Base-by-base conservation (phyloP, 2,329 filamentous ascomycete species). In the Colletotrichum ledebouriae region DNA sequence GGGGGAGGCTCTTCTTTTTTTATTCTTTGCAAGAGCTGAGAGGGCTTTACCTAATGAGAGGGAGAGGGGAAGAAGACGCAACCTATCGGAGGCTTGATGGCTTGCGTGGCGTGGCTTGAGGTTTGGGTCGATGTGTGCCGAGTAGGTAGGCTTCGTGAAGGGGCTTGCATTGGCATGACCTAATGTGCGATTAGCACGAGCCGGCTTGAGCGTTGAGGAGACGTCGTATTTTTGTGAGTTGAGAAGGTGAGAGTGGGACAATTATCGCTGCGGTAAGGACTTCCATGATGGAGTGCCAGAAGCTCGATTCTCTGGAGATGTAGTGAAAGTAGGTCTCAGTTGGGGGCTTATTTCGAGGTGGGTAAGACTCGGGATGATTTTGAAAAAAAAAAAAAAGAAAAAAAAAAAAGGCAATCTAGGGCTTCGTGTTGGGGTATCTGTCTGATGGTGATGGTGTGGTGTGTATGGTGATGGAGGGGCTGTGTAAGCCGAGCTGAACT, bases 1-100 rank as follows among this genome's bases (percentile, higher is more conserved):
- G 25, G 25, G 37, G 65, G 61, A 59, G 65, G 61, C 65, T 65
- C 33, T 59, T 61, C 65, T 33, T 20, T 20, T 29, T 39, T 10
- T 10, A 1, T 17, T 17, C 17, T 17, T 17, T 17, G 34, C 34
- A 39, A 5, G 53, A 55, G 55, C 53, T 68, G 60, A 42, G 53
- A 17, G 17, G 53, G 46, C 13, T 42, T 22, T 4, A 12, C 9
- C 55, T 47, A 64, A 55, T 64, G 25, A 15, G 60, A 13, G 7
- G 11, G 1, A 3, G 39, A 12, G 34, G 41, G 42, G 46, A 15
- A 25, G 11, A 6, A 41, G 55, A 52, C 39, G 55, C 53, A 47
- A 2, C 25, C 33, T 49, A 17, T 64, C 41, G 25, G 17, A 55
- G 11, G 6, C 34, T 61, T 59, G 29, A 22, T 33, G 53, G 7